A percentile compares a stretch with the other conserved stretches of the same genome.
These are phyloP conservation scores for Nigrospora osmanthi DNA, from an alignment of 2,329 filamentous ascomycete species.

Conservation along the genomic window DNA sequence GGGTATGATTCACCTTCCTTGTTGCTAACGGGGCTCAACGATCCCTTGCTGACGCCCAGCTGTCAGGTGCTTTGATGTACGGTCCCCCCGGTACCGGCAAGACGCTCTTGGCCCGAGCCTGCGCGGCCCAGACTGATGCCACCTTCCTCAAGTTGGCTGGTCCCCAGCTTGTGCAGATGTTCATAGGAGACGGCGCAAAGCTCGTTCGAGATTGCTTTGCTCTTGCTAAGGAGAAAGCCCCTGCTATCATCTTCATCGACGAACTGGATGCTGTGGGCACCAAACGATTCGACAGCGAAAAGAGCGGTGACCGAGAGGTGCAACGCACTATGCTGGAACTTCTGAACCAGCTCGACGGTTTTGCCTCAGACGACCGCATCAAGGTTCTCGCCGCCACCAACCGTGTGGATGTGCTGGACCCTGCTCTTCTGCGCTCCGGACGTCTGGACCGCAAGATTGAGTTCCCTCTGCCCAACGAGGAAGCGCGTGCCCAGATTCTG, in stretches of 20 bases:
- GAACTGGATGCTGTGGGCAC: slow-evolving; percentile 97
- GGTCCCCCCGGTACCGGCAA: slow-evolving; percentile 87
- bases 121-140: slow-evolving; percentile 94
- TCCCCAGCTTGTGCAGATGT: slow-evolving; percentile 98
- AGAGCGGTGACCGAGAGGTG: slow-evolving; percentile 94
- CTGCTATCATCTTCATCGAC: slow-evolving; percentile 99
- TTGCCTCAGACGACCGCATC: slow-evolving; percentile 92
- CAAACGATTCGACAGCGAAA: slow-evolving; percentile 97
- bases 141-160: slow-evolving; percentile 98
- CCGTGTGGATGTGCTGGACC: slow-evolving; percentile 88
- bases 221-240: slow-evolving; percentile 95
- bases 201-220: slow-evolving; percentile 96
- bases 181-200: slow-evolving; percentile 97
- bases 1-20: slow-evolving; percentile 53
- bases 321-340: slow-evolving; percentile 98
- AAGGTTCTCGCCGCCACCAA: slow-evolving; percentile 95
- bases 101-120: slow-evolving; percentile 87
- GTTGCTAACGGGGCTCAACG: slow-evolving; percentile 64
- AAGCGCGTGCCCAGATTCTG: slow-evolving; percentile 92
- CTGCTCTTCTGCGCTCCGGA: slow-evolving; percentile 81
- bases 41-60: slow-evolving; percentile 1
- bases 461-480: slow-evolving; percentile 95
- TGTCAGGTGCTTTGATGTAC: slow-evolving; percentile 92
- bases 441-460: slow-evolving; percentile 96
- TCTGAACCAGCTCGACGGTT: slow-evolving; percentile 96